Percentiles rank a stretch among this genome's conserved stretches.
phyloP scores from a whole-genome alignment of 441 rosid species.

The Eruca vesicaria region DNA sequence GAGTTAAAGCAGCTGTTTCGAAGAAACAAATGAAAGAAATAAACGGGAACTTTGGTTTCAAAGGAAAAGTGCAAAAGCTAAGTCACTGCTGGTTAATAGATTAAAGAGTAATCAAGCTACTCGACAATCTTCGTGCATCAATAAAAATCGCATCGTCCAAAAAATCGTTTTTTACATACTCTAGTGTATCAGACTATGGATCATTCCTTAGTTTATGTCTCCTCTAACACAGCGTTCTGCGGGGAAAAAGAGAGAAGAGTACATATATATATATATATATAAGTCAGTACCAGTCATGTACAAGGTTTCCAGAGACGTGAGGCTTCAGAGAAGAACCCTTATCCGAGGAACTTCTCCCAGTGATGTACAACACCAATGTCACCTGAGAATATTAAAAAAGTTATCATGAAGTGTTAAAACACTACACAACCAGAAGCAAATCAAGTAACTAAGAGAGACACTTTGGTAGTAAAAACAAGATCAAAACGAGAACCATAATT shows the following conservation, averaged over 20 bases:
- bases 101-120: neutral
- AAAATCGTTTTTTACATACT: neutral
- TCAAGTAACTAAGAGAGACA: neutral
- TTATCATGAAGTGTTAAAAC: neutral
- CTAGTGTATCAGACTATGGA: neutral
- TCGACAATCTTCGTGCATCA: neutral
- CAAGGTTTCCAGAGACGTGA: slow-evolving; percentile 66
- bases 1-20: neutral
- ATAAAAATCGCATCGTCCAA: neutral
- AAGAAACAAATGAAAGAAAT: slow-evolving; percentile 9
- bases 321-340: slow-evolving; percentile 78
- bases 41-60: slow-evolving; percentile 12
- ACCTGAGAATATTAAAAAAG: slow-evolving; percentile 43
- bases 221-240: neutral
- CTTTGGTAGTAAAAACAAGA: neutral
- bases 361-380: slow-evolving; percentile 52
- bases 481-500: neutral
- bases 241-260: slow-evolving; percentile 1
- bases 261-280: neutral
- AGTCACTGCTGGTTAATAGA: neutral
- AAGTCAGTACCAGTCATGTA: slow-evolving; percentile 69
- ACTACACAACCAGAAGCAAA: neutral
- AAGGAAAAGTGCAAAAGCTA: neutral
- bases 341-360: slow-evolving; percentile 61
- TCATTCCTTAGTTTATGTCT: neutral